Evolutionary conservation across 768 basidiomycete species (phyloP), one percentile per base, ranked within the genome.

Genomic region (Podaxis mareebaensis): DNA sequence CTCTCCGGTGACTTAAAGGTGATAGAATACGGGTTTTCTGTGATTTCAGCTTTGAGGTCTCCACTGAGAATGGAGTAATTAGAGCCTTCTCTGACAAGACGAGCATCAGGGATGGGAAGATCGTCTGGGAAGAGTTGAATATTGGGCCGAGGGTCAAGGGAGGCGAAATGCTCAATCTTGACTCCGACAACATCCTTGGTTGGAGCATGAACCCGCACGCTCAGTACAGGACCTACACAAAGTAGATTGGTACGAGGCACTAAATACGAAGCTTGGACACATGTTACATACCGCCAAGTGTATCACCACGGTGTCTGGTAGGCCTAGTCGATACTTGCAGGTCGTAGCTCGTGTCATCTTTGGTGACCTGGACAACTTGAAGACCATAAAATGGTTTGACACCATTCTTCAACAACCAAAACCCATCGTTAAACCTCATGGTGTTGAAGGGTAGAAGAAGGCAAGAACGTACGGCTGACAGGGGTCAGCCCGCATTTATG

Each of bases 341-440:
- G 65, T 85, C 79, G 66, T 87, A 82, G 0, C 80, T 83, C 36
- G 80, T 76, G 13, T 75, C 74, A 52, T 81, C 80, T 12, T 74
- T 71, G 44, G 75, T 73, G 22, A 79, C 73, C 56, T 85, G 81
- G 38, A 83, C 83, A 40, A 87, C 87, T 67, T 90, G 85, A 48
- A 90, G 76, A 33, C 84, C 88, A 62, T 85, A 86, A 64, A 79
- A 80, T 12, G 86, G 79, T 68, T 84, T 86, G 61, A 87, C 82
- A 44, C 85, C 88, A 64, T 81, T 77, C 67, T 86, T 86, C 66
- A 86, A 73, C 24, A 88, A 79, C 88, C 87, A 90, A 69, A 90
- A 86, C 22, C 89, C 88, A 75, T 90, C 89, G 78, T 84, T 89
- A 77, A 89, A 88, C 69, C 84, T 87, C 88, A 89, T 91, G 58